Evolutionary conservation across 2,329 filamentous ascomycete species (phyloP), one percentile per base, ranked within the genome.

Genomic region (Fusarium neocosmosporiellum): DNA sequence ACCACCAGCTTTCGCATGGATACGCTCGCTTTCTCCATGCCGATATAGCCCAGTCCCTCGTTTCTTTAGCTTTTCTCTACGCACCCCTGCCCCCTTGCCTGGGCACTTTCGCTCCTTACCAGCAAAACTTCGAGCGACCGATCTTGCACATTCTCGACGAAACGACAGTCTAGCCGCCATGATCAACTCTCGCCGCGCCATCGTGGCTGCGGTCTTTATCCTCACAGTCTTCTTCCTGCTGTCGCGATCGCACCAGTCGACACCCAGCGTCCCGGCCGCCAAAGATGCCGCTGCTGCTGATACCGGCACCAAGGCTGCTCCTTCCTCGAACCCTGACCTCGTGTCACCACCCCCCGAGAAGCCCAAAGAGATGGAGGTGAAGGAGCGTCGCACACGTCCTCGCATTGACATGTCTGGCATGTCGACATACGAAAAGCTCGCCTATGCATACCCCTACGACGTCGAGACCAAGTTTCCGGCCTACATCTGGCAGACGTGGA

Each of bases 401-500:
- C 84, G 94, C 74, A 87, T 91, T 62, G 92, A 96, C 81, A 87
- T 94, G 79, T 90, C 91, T 66, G 89, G 88, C 79, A 91, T 93
- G 84, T 91, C 93, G 18, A 87, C 95, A 61, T 87, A 86, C 87
- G 93, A 89, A 85, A 98, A 96, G 84, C 90, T 99, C 65, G 92
- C 92, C 60, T 98, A 97, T 85, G 93, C 97, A 77, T 98, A 96
- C 83, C 94, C 95, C 22, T 99, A 98, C 86, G 93, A 98, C 78
- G 88, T 96, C 71, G 91, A 95, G 79, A 83, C 87, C 76, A 97
- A 96, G 82, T 98, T 98, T 82, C 96, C 96, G 4, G 95, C 95
- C 65, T 98, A 98, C 86, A 97, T 99, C 80, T 99, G 96, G 96
- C 96, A 99, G 87, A 99, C 96, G 16, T 99, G 96, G 96, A 98